Evolutionary conservation across 2,329 filamentous ascomycete genomes (phyloP), one percentile per base, ranked within the genome.

Genomic region (Cladosporium sp.): DNA sequence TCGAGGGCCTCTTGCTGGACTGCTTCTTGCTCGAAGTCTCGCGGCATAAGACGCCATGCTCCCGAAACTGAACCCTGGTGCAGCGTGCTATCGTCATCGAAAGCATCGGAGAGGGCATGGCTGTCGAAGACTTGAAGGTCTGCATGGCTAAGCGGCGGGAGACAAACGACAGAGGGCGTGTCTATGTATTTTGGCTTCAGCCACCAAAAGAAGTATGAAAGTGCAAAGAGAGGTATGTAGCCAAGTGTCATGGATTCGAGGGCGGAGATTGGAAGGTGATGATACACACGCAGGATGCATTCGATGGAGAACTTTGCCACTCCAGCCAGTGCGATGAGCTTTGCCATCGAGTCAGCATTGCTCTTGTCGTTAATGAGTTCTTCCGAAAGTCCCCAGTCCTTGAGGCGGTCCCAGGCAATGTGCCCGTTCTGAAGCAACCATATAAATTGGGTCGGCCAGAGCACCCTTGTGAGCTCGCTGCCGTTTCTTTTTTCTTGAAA

Each of bases 191-290:
- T 75, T 1, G 77, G 77, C 60, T 79, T 79, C 58, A 74, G 64
- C 70, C 75, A 76, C 76, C 78, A 79, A 56, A 74, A 75, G 63
- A 73, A 73, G 62, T 76, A 77, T 4, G 76, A 76, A 10, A 74
- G 67, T 0, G 73, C 71, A 64, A 78, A 74, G 21, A 76, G 70
- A 25, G 76, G 73, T n/a, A 79, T 73, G 60, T 77, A 77, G 36
- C 75, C 75, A 13, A 79, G 69, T 6, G 76, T 75, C 71, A 76
- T 78, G 7, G 76, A 71, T 57, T 79, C 77, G 1, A 79, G 69
- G 18, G 74, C 75, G 18, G 75, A 73, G 2, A 79, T 71, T 8
- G 75, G 73, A 23, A 79, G 70, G 3, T 67, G 30, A 64, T 78
- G 75, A 8, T 66, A 70, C 10, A 69, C 63, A 46, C 76, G 69